Percentiles rank a stretch among this genome's conserved stretches.
Conservation (phyloP, 345 rosid genomes). For the Eucalyptus marginata region DNA sequence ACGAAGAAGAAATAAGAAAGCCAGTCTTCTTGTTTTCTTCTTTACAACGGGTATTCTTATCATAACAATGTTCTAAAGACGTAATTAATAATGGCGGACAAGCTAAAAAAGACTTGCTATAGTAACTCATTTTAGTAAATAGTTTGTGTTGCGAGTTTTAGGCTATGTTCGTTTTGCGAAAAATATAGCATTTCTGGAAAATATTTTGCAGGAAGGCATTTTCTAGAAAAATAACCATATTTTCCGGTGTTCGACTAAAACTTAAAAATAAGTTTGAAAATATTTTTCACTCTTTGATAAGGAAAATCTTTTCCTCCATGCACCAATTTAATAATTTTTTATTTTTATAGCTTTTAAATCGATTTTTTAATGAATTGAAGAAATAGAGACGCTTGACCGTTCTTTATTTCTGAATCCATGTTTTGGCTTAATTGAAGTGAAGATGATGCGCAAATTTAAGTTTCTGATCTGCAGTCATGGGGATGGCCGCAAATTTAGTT, state of each 20-base stretch:
- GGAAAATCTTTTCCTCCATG: too few relatives aligned
- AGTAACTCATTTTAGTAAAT: not conserved
- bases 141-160: not conserved
- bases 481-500: too few relatives aligned
- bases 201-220: too few relatives aligned
- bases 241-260: accelerated
- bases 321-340: too few relatives aligned
- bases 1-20: not conserved
- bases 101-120: not conserved
- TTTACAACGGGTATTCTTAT: not conserved
- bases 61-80: not conserved
- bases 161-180: accelerated
- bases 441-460: not conserved
- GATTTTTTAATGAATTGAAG: not conserved
- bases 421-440: not conserved
- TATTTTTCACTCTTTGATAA: accelerated
- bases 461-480: not conserved
- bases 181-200: too few relatives aligned
- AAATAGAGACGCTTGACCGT: not conserved
- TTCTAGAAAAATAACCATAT: too few relatives aligned
- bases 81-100: not conserved
- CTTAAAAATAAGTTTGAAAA: too few relatives aligned
- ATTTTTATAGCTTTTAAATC: too few relatives aligned
- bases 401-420: not conserved
- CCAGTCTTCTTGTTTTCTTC: not conserved